Conservation (phyloP, 495 filamentous ascomycete genomes). For the Tuber microsphaerosporum region DNA sequence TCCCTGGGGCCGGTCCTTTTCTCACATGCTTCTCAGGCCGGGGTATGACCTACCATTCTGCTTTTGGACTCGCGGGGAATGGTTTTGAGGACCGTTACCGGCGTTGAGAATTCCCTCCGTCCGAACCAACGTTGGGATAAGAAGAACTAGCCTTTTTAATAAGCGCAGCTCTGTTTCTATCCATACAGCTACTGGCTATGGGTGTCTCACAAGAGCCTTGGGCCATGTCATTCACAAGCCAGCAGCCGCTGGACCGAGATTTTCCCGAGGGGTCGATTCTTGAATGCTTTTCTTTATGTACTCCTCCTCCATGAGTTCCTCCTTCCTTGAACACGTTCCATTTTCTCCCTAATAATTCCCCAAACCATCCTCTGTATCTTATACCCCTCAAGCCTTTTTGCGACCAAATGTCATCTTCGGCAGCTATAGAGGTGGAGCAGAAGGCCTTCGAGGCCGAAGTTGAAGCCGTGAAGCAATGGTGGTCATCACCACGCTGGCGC, state of each 20-base stretch:
- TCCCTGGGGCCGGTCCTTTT: background rate
- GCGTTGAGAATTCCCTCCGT: background rate
- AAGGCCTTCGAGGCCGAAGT: conserved; percentile 72
- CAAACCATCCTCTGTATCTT: background rate
- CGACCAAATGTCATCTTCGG: conserved; percentile 22
- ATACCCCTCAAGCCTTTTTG: background rate
- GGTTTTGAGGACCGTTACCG: background rate
- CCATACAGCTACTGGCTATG: background rate
- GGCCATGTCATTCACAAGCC: conserved; percentile 24
- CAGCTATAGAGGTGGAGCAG: conserved; percentile 66
- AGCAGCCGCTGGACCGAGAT: conserved; percentile 30
- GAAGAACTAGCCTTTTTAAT: background rate
- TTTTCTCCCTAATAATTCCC: conserved; percentile 10
- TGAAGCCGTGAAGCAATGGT: conserved; percentile 83
- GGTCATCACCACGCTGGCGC: conserved; percentile 84
- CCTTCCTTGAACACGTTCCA: conserved; percentile 14
- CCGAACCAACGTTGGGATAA: background rate
- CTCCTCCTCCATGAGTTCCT: conserved; percentile 18
- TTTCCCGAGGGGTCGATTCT: conserved; percentile 38
- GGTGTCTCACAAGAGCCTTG: background rate
- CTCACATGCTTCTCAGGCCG: background rate
- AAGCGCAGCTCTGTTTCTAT: background rate
- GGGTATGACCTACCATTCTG: background rate
- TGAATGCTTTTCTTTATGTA: conserved; percentile 33
- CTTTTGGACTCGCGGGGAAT: background rate